Percentiles rank a stretch among this genome's conserved stretches.
phyloP scores from a whole-genome alignment of 306 rosid species.

The Pterocarpus santalinus region DNA sequence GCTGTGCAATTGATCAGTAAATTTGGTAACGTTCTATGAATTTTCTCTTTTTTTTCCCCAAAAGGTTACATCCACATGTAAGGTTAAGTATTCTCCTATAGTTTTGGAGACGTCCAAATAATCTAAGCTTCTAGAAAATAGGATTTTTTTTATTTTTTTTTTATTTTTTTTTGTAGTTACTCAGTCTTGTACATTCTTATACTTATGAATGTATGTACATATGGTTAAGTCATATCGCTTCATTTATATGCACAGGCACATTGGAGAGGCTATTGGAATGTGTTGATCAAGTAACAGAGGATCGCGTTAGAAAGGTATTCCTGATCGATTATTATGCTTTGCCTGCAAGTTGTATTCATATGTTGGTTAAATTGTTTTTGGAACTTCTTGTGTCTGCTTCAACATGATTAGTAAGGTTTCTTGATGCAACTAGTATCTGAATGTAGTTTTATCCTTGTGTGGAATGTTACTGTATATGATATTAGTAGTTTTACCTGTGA shows the following conservation, averaged over 20 bases:
- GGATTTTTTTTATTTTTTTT: background rate
- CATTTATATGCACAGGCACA: constrained; percentile 62
- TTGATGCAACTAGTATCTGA: constrained; percentile 38
- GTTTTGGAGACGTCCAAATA: constrained; percentile 33
- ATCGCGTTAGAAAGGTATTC: constrained; percentile 82
- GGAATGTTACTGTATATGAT: background rate
- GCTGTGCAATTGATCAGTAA: constrained; percentile 82
- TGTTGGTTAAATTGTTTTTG: constrained; percentile 30
- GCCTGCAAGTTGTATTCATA: background rate
- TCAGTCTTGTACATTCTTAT: constrained; percentile 35
- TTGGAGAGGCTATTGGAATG: constrained; percentile 83
- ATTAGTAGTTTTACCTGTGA: constrained; percentile 12
- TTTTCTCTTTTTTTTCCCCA: constrained; percentile 17
- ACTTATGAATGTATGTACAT: background rate
- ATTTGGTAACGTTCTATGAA: constrained; percentile 67
- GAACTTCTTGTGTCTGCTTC: constrained; percentile 25
- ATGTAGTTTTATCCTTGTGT: constrained; percentile 23
- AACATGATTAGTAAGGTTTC: constrained; percentile 39
- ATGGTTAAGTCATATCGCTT: constrained; percentile 35
- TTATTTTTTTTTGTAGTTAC: constrained; percentile 11
- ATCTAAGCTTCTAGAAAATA: constrained; percentile 24
- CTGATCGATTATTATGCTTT: constrained; percentile 33
- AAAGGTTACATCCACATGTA: background rate
- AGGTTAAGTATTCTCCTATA: constrained; percentile 29
- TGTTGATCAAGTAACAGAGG: constrained; percentile 83